A percentile compares a stretch with the other conserved stretches of the same genome.
phyloP scores from a whole-genome alignment of 2,329 filamentous ascomycete species.

The Conoideocrella luteorostrata region DNA sequence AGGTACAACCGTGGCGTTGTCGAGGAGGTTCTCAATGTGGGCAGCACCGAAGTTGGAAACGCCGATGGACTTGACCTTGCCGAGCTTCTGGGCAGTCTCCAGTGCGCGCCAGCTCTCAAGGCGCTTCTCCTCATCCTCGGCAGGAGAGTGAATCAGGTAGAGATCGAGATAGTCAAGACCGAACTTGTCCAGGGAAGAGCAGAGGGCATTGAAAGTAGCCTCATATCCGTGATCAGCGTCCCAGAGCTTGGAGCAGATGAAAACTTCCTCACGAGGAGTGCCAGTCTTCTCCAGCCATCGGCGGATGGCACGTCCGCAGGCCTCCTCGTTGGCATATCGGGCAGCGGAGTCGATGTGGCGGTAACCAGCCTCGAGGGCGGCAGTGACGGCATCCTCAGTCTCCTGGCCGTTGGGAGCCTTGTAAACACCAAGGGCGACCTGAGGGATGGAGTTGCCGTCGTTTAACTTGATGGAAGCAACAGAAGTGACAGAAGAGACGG shows the following conservation, averaged over 20 bases:
- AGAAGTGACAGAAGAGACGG: slow-evolving; percentile 20
- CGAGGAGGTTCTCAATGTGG: slow-evolving; percentile 51
- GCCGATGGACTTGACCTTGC: slow-evolving; percentile 63
- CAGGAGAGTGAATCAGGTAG: slow-evolving; percentile 58
- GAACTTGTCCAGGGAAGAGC: slow-evolving; percentile 60
- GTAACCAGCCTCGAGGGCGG: slow-evolving; percentile 52
- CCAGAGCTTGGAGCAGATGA: slow-evolving; percentile 65
- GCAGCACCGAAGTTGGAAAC: slow-evolving; percentile 71
- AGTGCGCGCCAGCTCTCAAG: slow-evolving; percentile 68
- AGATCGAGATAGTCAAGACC: slow-evolving; percentile 66
- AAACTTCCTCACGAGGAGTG: slow-evolving; percentile 60
- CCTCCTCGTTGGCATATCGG: slow-evolving; percentile 58
- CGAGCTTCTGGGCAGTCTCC: slow-evolving; percentile 58
- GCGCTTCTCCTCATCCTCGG: slow-evolving; percentile 62
- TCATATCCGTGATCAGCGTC: slow-evolving; percentile 34
- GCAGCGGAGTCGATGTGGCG: slow-evolving; percentile 50
- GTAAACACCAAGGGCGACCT: slow-evolving; percentile 42
- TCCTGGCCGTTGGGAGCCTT: slow-evolving; percentile 45
- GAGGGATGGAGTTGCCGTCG: slow-evolving; percentile 63
- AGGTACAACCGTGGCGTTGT: slow-evolving; percentile 53
- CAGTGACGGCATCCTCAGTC: slow-evolving; percentile 53
- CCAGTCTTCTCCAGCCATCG: slow-evolving; percentile 59
- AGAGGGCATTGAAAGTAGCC: slow-evolving; percentile 51
- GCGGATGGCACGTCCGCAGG: slow-evolving; percentile 65
- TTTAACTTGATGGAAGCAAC: slow-evolving; percentile 54